Percentiles rank a stretch among this genome's conserved stretches.
These are phyloP conservation scores for Pestalotiopsis sp. DNA, from an alignment of 2,329 filamentous ascomycete genomes.

Conservation along the genomic window DNA sequence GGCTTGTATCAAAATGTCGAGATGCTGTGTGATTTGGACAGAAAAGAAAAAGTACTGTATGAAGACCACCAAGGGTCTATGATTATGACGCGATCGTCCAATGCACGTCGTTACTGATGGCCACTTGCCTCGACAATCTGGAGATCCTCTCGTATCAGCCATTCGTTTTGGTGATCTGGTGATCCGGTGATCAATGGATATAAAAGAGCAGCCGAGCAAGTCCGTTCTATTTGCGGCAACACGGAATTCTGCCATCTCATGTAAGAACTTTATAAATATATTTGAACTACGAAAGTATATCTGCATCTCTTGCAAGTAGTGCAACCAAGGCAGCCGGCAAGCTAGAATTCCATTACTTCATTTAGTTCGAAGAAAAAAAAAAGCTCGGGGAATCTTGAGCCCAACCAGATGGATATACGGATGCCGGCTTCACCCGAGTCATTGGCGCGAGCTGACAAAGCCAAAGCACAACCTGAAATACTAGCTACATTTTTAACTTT, in stretches of 20 bases:
- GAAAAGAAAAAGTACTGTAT: not conserved
- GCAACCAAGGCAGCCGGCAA: not conserved
- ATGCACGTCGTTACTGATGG: not conserved
- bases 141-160: not conserved
- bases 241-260: too few relatives aligned
- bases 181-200: not conserved
- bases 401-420: not conserved
- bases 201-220: not conserved
- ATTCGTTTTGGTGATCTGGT: not conserved
- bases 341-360: not conserved
- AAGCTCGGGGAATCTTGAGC: not conserved
- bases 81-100: not conserved
- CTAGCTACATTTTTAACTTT: not conserved
- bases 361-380: not conserved
- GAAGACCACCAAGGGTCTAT: not conserved
- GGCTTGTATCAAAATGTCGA: not conserved
- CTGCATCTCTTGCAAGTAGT: not conserved
- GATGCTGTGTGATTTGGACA: not conserved
- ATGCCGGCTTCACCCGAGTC: not conserved
- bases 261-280: too few relatives aligned
- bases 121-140: not conserved
- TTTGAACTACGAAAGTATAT: not conserved
- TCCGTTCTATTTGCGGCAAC: too few relatives aligned
- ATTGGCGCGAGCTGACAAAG: not conserved
- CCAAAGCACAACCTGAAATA: not conserved